Percentiles rank a stretch among this genome's conserved stretches.
Conservation (phyloP, 2,329 filamentous ascomycete species). For the Arthrobotrys conoides region DNA sequence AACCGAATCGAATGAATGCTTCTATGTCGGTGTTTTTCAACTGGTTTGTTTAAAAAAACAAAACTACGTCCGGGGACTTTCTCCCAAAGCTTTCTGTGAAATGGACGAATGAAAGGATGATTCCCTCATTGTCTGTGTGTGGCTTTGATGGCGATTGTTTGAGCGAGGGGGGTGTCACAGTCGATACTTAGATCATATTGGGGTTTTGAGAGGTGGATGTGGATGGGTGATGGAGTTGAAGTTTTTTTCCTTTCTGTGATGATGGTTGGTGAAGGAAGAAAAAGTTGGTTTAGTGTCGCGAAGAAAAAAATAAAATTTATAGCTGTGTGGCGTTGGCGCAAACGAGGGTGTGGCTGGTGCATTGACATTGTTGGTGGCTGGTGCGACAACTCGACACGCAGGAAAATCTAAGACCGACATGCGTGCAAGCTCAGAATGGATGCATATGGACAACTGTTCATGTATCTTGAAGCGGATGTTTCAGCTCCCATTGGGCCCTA, state of each 20-base stretch:
- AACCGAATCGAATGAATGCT: constrained; percentile 81
- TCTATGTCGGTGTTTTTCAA: constrained; percentile 99
- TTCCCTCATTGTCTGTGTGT: constrained; percentile 83
- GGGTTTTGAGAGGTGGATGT: constrained; percentile 1
- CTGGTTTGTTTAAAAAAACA: constrained; percentile 71
- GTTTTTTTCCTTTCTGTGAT: constrained; percentile 24
- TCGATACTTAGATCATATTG: constrained; percentile 10
- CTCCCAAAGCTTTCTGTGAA: constrained; percentile 86
- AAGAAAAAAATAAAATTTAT: constrained; percentile 32
- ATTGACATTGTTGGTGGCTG: constrained; percentile 39
- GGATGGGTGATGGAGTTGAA: constrained; percentile 26
- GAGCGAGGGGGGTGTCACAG: constrained; percentile 81
- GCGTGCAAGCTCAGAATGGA: neutral
- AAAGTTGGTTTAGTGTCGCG: neutral
- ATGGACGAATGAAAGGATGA: constrained; percentile 64
- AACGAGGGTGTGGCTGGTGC: constrained; percentile 1
- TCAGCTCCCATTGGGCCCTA: neutral
- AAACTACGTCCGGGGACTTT: constrained; percentile 95
- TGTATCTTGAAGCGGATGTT: neutral
- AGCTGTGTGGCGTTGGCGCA: constrained; percentile 19
- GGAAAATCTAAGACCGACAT: neutral
- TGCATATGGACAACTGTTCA: constrained; percentile 1
- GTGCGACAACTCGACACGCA: constrained; percentile 4
- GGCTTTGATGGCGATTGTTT: constrained; percentile 99
- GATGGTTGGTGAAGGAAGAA: constrained; percentile 23